Evolutionary conservation across 1,284 basidiomycete genomes (phyloP), one percentile per base, ranked within the genome.

Genomic region (Pisolithus thermaeus): DNA sequence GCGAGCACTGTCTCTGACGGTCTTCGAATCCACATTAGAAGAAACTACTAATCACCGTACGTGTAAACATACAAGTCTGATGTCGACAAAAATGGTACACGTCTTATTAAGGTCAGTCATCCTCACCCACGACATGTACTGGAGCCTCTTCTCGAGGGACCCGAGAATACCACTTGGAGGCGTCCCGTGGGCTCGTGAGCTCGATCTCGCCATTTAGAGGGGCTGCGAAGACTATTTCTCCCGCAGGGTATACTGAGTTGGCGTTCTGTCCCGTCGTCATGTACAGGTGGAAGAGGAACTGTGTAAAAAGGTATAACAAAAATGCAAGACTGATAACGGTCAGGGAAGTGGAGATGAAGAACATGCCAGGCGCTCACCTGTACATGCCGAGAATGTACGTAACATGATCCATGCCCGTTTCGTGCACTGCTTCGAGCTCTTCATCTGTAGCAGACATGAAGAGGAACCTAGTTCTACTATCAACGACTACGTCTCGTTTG

Each of bases 381-480:
- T 87, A 90, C 75, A 91, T 84, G 62, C 89, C 84, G 7, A 94
- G 73, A 41, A 88, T 77, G 61, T 95, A 95, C 0, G 91, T 90
- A 57, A 94, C 90, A 63, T 94, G 90, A 64, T 94, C 92, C 80
- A 93, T 87, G 46, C 79, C 86, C 32, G 74, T 72, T 23, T 78
- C 78, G 58, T 89, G 75, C 12, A 86, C 80, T 56, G 77, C 86
- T 32, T 76, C 62, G 39, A 95, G 72, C 65, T 95, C 90, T 70
- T 97, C 92, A 65, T 96, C 91, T 0, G 93, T 96, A 0, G 86
- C 92, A 12, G 88, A 89, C 80, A 95, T 92, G 75, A 96, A 96
- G 11, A 92, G 70, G 2, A 91, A 61, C 3, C 87, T 79, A 0
- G 40, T 22, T n/a, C 32, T 47, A 22, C 50, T 30, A 54, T 22